phyloP scores from a whole-genome alignment of 2,329 filamentous ascomycete species.

The Pseudopyrenochaeta lycopersici region DNA sequence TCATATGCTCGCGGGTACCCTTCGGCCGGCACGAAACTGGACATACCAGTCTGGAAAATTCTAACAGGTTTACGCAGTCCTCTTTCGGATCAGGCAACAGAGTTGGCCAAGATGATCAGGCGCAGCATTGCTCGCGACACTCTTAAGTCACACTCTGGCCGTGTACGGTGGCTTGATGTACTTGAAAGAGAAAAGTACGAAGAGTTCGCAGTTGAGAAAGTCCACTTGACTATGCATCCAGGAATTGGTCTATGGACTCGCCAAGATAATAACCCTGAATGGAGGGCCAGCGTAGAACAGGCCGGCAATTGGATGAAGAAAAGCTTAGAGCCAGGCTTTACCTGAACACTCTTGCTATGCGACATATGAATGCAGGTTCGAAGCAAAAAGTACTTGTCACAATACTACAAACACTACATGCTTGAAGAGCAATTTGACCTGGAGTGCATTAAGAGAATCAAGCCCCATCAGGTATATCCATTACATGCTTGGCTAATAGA shows the following conservation, averaged over 20 bases:
- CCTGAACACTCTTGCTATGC: background rate
- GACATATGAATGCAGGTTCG: background rate
- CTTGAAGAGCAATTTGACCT: too few species aligned
- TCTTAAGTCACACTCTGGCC: slow-evolving; percentile 32
- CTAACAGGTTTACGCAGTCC: slow-evolving; percentile 49
- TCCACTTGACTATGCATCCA: slow-evolving; percentile 19
- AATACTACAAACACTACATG: too few species aligned
- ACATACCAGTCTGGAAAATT: slow-evolving; percentile 53
- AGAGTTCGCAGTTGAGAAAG: slow-evolving; percentile 30
- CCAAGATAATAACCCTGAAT: slow-evolving; percentile 10
- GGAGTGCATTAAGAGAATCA: too few species aligned
- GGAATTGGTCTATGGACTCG: slow-evolving; percentile 40
- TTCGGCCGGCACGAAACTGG: slow-evolving; percentile 48
- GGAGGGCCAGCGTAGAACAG: slow-evolving; percentile 19
- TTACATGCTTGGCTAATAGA: too few species aligned
- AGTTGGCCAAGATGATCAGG: slow-evolving; percentile 51
- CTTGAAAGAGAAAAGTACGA: slow-evolving; percentile 41
- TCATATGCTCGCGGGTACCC: slow-evolving; percentile 54
- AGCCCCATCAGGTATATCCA: too few species aligned
- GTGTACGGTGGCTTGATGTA: slow-evolving; percentile 32
- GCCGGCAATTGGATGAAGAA: slow-evolving; percentile 42
- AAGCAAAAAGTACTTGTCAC: too few species aligned
- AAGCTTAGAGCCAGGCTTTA: slow-evolving; percentile 15
- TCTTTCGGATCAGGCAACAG: slow-evolving; percentile 52
- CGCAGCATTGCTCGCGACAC: slow-evolving; percentile 50